Evolutionary conservation across 2,329 filamentous ascomycete species (phyloP).

Genomic region (Sarocladiaceae sp.): DNA sequence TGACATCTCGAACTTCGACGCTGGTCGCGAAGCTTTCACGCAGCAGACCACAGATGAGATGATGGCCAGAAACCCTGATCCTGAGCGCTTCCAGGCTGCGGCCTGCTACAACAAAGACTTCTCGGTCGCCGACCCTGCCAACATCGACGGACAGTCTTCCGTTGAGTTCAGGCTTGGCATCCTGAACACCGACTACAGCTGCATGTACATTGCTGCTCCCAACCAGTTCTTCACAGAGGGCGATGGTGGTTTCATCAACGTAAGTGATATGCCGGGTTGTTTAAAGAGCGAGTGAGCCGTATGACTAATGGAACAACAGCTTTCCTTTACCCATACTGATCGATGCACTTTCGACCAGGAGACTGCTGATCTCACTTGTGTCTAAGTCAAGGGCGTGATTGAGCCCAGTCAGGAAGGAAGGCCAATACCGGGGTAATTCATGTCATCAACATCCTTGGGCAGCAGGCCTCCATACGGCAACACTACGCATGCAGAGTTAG

Average conservation of each 20-base stretch:
- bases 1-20: slow-evolving; percentile 10
- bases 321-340: slow-evolving; percentile 12
- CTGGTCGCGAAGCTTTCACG: slow-evolving; percentile 11
- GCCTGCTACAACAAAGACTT: slow-evolving; percentile 12
- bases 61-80: slow-evolving; percentile 11
- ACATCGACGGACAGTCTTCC: slow-evolving; percentile 10
- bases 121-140: slow-evolving; percentile 9
- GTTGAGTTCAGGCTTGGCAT: slow-evolving; percentile 9
- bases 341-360: slow-evolving; percentile 11
- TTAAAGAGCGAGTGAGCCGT: neutral
- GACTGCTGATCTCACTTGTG: slow-evolving; percentile 11
- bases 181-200: slow-evolving; percentile 10
- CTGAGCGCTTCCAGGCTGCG: slow-evolving; percentile 11
- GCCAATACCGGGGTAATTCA: too few species aligned
- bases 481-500: too few species aligned
- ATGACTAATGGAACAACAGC: neutral
- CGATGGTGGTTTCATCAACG: slow-evolving; percentile 14
- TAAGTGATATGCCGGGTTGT: neutral
- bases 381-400: too few species aligned
- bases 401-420: too few species aligned
- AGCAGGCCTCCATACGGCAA: too few species aligned
- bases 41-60: slow-evolving; percentile 11
- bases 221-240: slow-evolving; percentile 13
- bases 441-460: too few species aligned
- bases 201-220: slow-evolving; percentile 12